Base-by-base conservation (phyloP, 345 rosid genomes). In the Trapa bicornis region DNA sequence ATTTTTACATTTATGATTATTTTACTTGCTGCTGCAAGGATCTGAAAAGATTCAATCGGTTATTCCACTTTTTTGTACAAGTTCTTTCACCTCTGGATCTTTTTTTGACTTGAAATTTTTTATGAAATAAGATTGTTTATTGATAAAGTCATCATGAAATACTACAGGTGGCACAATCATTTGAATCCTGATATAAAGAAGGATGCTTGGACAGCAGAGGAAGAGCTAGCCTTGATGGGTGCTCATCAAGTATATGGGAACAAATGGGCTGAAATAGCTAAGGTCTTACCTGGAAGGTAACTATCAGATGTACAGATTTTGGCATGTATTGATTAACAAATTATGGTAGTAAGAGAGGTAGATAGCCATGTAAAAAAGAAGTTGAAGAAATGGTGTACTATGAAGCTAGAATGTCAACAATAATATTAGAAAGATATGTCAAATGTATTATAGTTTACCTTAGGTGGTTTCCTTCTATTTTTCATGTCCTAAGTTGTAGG, bases 211-310 rank as follows among this genome's bases (percentile, higher is more conserved):
- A 87, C 93, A 2, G 61, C 80, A 37, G 97, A 89, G 58, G 99
- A 94, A 83, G 99, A 94, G 75, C 52, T 77, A 73, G 80, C 83
- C 68, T 95, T 94, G 62, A 77, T 94, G 92, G 75, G 85, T 67
- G 93, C 96, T 56, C 99, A 94, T 83, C 74, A 69, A 43, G 52
- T 68, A 22, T 75, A 89, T 66, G 97, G 99, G 66, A 94, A 94
- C 83, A 91, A 77, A 77, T 94, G 99, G 99, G 99, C 99, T 74
- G 96, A 91, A 79, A 95, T 95, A 53, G 97, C 99, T 37, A 95
- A 85, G 78, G 88, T 86, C 74, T 80, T 95, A 71, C 92, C 90
- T n/a, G 99, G 99, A 82, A 95, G 99, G 99, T 95, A 83, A 47
- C 4, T 0, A 45, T 53, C 39, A 5, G 1, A 29, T 32, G 37